Evolutionary conservation across 371 early-diverging fungal genomes (phyloP).

Genomic region (Smittium mucronatum): DNA sequence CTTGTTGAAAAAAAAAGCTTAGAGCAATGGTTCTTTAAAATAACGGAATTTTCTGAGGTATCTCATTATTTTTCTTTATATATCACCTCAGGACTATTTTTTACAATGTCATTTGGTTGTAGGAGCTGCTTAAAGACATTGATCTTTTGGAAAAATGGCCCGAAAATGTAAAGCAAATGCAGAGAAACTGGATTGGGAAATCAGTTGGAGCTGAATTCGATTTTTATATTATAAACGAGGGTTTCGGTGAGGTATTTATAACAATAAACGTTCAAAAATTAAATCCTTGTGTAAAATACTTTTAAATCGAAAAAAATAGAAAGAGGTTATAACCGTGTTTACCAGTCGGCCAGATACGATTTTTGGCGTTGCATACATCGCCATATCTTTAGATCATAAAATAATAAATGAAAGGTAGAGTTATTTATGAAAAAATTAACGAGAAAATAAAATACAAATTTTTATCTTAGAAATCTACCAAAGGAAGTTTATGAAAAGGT

Average conservation of each 20-base stretch:
- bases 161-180: slow-evolving; percentile 74
- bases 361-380: slow-evolving; percentile 62
- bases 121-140: slow-evolving; percentile 64
- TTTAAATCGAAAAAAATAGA: neutral
- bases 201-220: slow-evolving; percentile 67
- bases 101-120: slow-evolving; percentile 14
- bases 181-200: slow-evolving; percentile 88
- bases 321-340: slow-evolving; percentile 47
- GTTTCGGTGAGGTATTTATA: too few species aligned
- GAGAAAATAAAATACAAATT: too few species aligned
- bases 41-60: slow-evolving; percentile 64
- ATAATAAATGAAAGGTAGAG: neutral
- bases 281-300: neutral
- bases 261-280: too few species aligned
- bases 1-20: slow-evolving; percentile 73
- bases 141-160: slow-evolving; percentile 81
- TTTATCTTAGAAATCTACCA: neutral
- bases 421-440: too few species aligned
- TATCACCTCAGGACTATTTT: neutral
- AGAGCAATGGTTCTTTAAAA: slow-evolving; percentile 87
- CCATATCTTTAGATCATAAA: slow-evolving; percentile 55
- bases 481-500: neutral
- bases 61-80: neutral
- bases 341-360: slow-evolving; percentile 69
- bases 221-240: slow-evolving; percentile 28